phyloP scores from a whole-genome alignment of 2,329 filamentous ascomycete species.

The Plectosphaerella plurivora region DNA sequence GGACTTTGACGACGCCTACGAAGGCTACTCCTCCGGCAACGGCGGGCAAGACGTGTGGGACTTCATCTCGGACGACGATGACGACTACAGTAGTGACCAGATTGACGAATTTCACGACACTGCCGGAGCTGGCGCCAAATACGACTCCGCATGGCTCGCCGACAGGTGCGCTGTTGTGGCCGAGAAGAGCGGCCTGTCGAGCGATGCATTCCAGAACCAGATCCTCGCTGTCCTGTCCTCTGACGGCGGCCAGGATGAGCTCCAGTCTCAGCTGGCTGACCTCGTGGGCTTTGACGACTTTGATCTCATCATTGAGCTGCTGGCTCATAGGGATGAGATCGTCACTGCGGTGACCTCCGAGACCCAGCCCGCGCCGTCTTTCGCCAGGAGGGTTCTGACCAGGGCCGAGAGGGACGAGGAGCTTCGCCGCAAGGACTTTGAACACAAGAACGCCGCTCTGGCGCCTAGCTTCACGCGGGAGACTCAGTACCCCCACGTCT shows the following conservation, averaged over 20 bases:
- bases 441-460: conserved; percentile 76
- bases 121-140: conserved; percentile 25
- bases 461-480: conserved; percentile 68
- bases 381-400: conserved; percentile 56
- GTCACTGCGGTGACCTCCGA: conserved; percentile 38
- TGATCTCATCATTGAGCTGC: conserved; percentile 88
- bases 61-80: conserved; percentile 72
- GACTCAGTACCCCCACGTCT: conserved; percentile 88
- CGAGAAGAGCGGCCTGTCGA: conserved; percentile 60
- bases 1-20: conserved; percentile 61
- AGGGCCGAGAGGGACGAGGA: conserved; percentile 74
- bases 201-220: conserved; percentile 71
- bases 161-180: conserved; percentile 65
- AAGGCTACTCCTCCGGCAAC: conserved; percentile 50
- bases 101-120: conserved; percentile 28
- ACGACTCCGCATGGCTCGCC: conserved; percentile 66
- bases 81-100: conserved; percentile 57
- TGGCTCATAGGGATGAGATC: conserved; percentile 70
- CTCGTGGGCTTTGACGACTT: conserved; percentile 90
- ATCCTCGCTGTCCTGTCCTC: conserved; percentile 71
- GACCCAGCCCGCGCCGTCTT: background rate
- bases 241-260: conserved; percentile 67
- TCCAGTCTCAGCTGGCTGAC: conserved; percentile 88
- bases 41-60: conserved; percentile 87
- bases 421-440: conserved; percentile 68